phyloP scores from a whole-genome alignment of 169 alveolate species.

The Toxoplasma gondii region DNA sequence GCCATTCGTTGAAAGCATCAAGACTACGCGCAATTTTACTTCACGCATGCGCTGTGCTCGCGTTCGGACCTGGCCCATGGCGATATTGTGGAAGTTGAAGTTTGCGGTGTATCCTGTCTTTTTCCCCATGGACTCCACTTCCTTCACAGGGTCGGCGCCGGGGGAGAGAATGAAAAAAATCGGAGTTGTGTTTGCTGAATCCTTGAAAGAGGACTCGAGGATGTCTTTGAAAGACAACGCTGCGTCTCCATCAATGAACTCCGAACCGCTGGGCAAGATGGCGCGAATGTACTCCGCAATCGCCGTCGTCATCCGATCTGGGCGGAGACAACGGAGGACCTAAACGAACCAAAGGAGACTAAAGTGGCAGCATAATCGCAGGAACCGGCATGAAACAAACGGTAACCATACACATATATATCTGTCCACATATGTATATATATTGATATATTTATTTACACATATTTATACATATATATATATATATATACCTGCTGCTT shows the following conservation, averaged over 20 bases:
- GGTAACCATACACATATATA: background rate
- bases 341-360: background rate
- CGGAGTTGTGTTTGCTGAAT: slow-evolving; percentile 89
- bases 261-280: slow-evolving; percentile 92
- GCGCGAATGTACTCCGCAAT: slow-evolving; percentile 90
- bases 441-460: background rate
- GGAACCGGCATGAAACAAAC: too few species aligned
- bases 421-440: too few species aligned
- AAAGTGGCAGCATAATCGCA: background rate
- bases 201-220: slow-evolving; percentile 86
- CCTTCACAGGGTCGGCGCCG: slow-evolving; percentile 93
- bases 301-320: slow-evolving; percentile 94
- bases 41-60: too few species aligned
- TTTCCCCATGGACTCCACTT: slow-evolving; percentile 88
- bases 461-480: background rate
- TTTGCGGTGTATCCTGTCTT: slow-evolving; percentile 82
- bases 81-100: slow-evolving; percentile 91
- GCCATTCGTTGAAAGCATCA: too few species aligned
- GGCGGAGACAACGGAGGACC: slow-evolving; percentile 94
- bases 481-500: background rate
- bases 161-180: slow-evolving; percentile 93
- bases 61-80: slow-evolving; percentile 83
- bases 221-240: slow-evolving; percentile 90
- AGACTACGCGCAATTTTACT: too few species aligned
- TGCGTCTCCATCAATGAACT: slow-evolving; percentile 91